Evolutionary conservation across 2,329 filamentous ascomycete species (phyloP), one percentile per base, ranked within the genome.

Genomic region (Neofusicoccum parvum): DNA sequence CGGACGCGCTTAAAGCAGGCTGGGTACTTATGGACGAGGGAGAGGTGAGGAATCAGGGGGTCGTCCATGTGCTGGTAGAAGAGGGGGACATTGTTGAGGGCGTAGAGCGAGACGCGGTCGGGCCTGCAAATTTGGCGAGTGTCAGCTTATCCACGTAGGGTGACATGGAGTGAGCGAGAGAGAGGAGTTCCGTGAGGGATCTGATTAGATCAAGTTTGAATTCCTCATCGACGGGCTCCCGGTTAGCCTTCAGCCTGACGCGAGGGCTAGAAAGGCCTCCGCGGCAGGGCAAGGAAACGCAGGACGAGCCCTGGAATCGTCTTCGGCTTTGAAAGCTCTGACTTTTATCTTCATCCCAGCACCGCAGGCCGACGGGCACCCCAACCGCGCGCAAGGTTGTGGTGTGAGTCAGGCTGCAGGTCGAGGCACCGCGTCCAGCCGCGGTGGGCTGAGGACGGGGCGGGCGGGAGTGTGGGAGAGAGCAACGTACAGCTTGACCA

Each of bases 61-160:
- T 90, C 87, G 75, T 88, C 87, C 80, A 88, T 86, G 75, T 93
- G 88, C 83, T 98, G 92, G 86, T 90, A 98, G 88, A 98, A 98
- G 69, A 99, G 86, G 1, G 94, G 92, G 50, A 85, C 86, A 65
- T 83, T 79, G 73, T 91, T 89, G 73, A 96, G 87, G 63, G 92
- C 88, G 85, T 97, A 99, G 71, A 98, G 90, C 20, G 91, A 91
- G 71, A 92, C 89, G 74, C 92, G 90, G 80, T 98, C 94, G 69
- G 94, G 94, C 67, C 86, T 88, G 66, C 27, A 27, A 50, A 36
- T 59, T 20, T 6, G 7, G 54, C 39, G 7, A 15, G 27, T 17
- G 59, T 53, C 46, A 51, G 65, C 39, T n/a, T 14, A 23, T 45
- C 20, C 20, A 5, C 34, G 36, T 50, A 43, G 23, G 7, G 6